phyloP scores from a whole-genome alignment of 106 monocot species.

The Dioscorea zingiberensis region DNA sequence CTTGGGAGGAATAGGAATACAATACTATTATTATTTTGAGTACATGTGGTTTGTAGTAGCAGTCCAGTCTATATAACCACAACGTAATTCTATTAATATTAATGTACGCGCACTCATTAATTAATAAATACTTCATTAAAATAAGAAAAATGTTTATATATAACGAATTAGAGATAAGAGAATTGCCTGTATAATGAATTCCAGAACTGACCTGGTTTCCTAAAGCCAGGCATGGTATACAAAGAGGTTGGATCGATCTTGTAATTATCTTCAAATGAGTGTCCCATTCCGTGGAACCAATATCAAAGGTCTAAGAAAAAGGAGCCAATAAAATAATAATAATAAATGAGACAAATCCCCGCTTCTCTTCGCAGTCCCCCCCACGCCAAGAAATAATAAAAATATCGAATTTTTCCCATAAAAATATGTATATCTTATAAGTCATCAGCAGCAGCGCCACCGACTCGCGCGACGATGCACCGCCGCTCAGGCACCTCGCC shows the following conservation, averaged over 20 bases:
- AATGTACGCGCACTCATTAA: neutral
- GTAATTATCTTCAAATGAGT: neutral
- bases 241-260: neutral
- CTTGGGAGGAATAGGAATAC: too few species aligned
- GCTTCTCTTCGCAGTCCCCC: neutral
- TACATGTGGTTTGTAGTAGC: too few species aligned
- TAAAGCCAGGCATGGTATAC: neutral
- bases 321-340: neutral
- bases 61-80: too few species aligned
- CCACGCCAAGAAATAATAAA: too few species aligned
- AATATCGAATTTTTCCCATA: too few species aligned
- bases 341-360: neutral
- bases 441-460: neutral
- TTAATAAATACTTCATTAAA: neutral
- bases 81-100: too few species aligned
- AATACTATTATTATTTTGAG: too few species aligned
- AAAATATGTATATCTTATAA: too few species aligned
- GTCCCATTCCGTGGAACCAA: neutral
- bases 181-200: too few species aligned
- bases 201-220: neutral
- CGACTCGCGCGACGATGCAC: neutral
- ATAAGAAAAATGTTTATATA: too few species aligned
- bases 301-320: neutral
- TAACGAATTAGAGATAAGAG: too few species aligned
- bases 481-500: neutral